Evolutionary conservation across 2,329 filamentous ascomycete species (phyloP), one percentile per base, ranked within the genome.

Genomic region (Lecanicillium sp.): DNA sequence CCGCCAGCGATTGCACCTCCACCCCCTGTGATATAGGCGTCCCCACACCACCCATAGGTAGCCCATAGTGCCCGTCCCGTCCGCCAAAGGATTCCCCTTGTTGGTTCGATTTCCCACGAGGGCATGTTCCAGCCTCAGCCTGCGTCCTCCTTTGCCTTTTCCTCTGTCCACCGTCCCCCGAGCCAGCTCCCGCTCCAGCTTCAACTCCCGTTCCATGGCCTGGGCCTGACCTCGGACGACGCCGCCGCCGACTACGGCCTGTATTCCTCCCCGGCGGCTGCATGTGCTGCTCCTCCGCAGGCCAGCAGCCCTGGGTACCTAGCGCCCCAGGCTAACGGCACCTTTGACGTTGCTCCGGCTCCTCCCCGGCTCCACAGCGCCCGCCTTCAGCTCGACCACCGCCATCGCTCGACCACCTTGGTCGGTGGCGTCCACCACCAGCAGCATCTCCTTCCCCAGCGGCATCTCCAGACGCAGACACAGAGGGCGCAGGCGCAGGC

Each of bases 111-210:
- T n/a, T 39, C 29, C 35, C 29, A 18, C 36, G 43, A 45, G n/a
- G 66, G 60, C 57, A 77, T 76, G 72, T 77, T 72, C 61, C 67
- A 73, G 57, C 66, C 72, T 52, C 68, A 73, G 49, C 61, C 69
- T 39, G 69, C 68, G 39, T 64, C 71, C 40, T 72, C 71, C 40
- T 72, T 66, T 46, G 56, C 62, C 47, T 57, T 64, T 48, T 66
- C 64, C 50, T 61, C 57, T 49, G 62, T 60, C 48, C 45, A 46
- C 18, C 39, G 38, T 17, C 30, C 25, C 22, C 35, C 38, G 15
- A 40, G 40, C 33, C 41, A 40, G 25, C 33, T 45, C 32, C 37
- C 44, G 34, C 48, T 44, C 29, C 44, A 44, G 17, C 43, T 39
- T 29, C 43, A 43, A 22, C 35, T 34, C 33, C 40, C 25, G 32